Evolutionary conservation across 208 protist genomes (phyloP), one percentile per base, ranked within the genome.

Genomic region (Histomonas meleagridis): DNA sequence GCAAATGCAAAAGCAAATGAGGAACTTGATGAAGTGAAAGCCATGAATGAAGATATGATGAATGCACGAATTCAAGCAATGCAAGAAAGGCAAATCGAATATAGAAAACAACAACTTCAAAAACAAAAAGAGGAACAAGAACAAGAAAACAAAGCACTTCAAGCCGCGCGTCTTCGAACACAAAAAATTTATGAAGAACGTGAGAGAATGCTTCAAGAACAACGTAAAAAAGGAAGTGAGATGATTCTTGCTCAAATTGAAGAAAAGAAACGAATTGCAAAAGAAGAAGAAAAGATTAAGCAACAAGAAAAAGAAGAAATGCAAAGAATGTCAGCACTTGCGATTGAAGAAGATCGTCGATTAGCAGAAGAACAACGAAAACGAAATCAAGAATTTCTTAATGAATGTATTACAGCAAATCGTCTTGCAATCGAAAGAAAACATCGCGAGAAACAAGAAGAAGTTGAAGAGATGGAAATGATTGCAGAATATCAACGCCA

Each of bases 11-110:
- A 51, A 55, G 40, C 26, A 32, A 86, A 86, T 48, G 76, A 86
- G 55, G 76, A 86, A 55, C 76, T 86, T 38, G 76, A 86, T 86
- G 76, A 86, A 86, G 76, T 86, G 9, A 86, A 86, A 86, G 76
- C 76, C 18, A 86, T 86, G 46, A 86, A 86, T 21, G 46, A 40
- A 18, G 76, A 86, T 46, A 46, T 86, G 43, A 43, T 86, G 3
- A 46, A 26, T 16, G 76, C 76, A 38, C 76, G 76, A 51, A 40
- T 86, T 35, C 43, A 40, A 86, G 32, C 76, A 38, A 14, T 86
- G 0, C 76, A 40, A 55, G 76, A 51, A 43, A 14, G 16, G 3
- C 76, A 86, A 40, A 32, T 86, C 10, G 32, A 55, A 5, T 43
- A 55, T 12, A 46, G 38, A 40, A 5, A 55, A 38, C 43, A 86